Evolutionary conservation across 352 stramenopile species (phyloP), one percentile per base, ranked within the genome.

Genomic region (Pythium utonaiense): DNA sequence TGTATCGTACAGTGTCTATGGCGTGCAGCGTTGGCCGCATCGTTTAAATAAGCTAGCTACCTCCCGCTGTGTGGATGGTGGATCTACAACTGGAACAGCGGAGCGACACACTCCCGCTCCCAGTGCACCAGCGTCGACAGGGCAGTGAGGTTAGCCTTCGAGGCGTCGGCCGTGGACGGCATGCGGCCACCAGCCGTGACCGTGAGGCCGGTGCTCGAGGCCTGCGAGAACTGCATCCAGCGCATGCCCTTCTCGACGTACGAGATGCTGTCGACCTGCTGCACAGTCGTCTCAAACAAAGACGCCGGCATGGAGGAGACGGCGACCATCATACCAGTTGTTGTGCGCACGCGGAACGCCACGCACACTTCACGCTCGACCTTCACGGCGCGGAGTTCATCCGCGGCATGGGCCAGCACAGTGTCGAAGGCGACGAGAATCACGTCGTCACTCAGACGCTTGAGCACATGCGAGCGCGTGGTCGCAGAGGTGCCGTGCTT

Each of bases 181-280:
- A 58, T 33, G 28, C 27, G 53, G 45, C 53, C 53, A 17, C 61
- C 61, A 36, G 47, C 61, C 45, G 61, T 59, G 53, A 67, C 44
- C 50, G 36, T 28, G 40, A 51, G 42, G 28, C 14, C 40, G 6
- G 19, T 34, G 6, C 22, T 22, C 21, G 13, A 45, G 31, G 21
- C 25, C 38, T 61, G 48, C 25, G 61, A 52, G 27, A 69, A 64
- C 48, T 69, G 54, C 38, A 69, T 59, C 61, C 61, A 68, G 45
- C 55, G 62, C 55, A 69, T 60, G 33, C 62, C 55, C 16, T 60
- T 60, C 24, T 59, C 24, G 6, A 64, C 51, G 27, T 57, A 60
- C 49, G 33, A 33, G 19, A 69, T 47, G 50, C 36, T 30, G n/a
- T 69, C 28, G 19, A 64, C n/a, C 14, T 28, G 22, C 17, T 55